Percentiles rank a stretch among this genome's conserved stretches.
Conservation (phyloP, 805 yeast species). For the Kluyveromyces aestuarii region DNA sequence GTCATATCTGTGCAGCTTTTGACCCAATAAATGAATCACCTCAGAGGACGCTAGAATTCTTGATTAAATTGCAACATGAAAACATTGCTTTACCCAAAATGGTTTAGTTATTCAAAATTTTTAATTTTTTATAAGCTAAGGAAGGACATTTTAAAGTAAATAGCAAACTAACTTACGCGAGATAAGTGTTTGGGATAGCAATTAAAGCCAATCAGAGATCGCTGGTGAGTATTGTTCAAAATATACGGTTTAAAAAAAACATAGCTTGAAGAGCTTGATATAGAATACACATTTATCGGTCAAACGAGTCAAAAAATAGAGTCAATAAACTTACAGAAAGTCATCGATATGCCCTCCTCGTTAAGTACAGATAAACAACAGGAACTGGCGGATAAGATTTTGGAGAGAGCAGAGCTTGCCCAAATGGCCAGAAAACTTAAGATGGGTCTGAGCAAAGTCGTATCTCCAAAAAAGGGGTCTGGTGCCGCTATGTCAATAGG, state of each 20-base stretch:
- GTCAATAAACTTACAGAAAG: background rate
- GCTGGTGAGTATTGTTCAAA: background rate
- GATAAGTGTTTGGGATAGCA: background rate
- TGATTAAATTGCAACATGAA: too few relatives aligned
- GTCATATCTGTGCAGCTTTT: too few relatives aligned
- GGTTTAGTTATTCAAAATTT: background rate
- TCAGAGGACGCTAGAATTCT: too few relatives aligned
- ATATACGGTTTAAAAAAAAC: too few relatives aligned
- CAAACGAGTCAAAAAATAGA: background rate
- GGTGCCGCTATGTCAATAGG: background rate
- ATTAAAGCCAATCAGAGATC: too few relatives aligned
- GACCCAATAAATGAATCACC: background rate
- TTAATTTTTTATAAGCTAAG: too few relatives aligned
- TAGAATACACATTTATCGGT: background rate
- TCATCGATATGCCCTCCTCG: background rate
- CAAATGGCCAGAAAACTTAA: constrained; percentile 29
- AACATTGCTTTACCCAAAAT: background rate
- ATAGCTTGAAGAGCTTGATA: too few relatives aligned
- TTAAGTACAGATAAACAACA: constrained; percentile 23
- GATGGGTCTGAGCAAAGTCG: constrained; percentile 24
- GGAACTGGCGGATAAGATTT: constrained; percentile 24
- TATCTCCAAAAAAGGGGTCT: constrained; percentile 12
- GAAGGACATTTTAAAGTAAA: too few relatives aligned
- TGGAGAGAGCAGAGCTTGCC: constrained; percentile 29
- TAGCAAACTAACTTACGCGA: background rate